Base-by-base conservation (phyloP, 225 moss, liverwort and hornwort species). In the Bryum argenteum region DNA sequence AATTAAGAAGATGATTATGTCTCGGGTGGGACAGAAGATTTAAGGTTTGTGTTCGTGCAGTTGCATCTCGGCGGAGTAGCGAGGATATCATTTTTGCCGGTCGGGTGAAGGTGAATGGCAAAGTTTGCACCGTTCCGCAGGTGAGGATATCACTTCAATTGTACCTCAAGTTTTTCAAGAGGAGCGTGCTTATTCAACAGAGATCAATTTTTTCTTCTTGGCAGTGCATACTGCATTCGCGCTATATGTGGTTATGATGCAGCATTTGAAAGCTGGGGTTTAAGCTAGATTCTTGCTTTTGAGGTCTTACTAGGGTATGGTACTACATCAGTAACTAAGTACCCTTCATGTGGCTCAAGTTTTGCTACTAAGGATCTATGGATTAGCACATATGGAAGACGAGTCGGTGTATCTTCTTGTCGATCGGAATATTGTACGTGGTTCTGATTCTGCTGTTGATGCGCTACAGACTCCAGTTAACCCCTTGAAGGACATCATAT, bases 61-160 rank as follows among this genome's bases (percentile, higher is more conserved):
- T 98, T 81, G 97, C 97, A n/a, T 98, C 97, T 10, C 88, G 97
- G 58, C 87, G 97, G 63, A 88, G 66, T 57, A 88, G 97, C 64
- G 97, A 98, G 81, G 92, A 91, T 26, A 88, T 98, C 23, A 89
- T 98, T 55, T 98, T 94, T 75, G 92, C 80, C 58, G 97, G 97
- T 14, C 94, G 97, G 69, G 97, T 98, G 74, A 83, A 84, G 71
- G 97, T 98, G 78, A 98, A 98, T 69, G 94, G 94, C 43, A 89
- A 84, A 80, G 87, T 98, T 6, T 94, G 94, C 75, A 92, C 76
- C 26, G 86, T 98, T 11, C 97, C 97, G 40, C 97, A 94, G 94
- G 97, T 97, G 69, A 20, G 65, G 16, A 48, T 18, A 52, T 2
- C 57, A 66, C 1, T 58, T 39, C 53, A 3, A 11, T 21, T 19